A percentile compares a stretch with the other conserved stretches of the same genome.
phyloP scores from a whole-genome alignment of 331 rosid genomes.

The Rhamnella rubrinervis region DNA sequence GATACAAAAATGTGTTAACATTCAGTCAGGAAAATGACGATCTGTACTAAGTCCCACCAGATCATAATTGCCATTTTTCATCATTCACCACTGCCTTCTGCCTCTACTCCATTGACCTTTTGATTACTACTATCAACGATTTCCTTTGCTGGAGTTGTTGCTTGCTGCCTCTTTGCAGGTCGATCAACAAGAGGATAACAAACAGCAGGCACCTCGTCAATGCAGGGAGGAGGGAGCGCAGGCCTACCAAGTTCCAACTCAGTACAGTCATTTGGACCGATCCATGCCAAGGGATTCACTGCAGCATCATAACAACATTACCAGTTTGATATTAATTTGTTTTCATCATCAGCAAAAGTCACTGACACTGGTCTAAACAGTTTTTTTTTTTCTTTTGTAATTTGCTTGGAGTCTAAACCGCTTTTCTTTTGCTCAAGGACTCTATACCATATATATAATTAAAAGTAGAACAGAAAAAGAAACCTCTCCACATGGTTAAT shows the following conservation, averaged over 20 bases:
- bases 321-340: neutral
- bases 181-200: slow-evolving; percentile 31
- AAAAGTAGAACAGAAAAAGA: too few species aligned
- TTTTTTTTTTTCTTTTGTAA: neutral
- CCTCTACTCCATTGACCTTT: slow-evolving; percentile 1
- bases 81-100: slow-evolving; percentile 17
- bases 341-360: neutral
- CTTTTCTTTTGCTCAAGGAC: too few species aligned
- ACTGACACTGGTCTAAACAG: neutral
- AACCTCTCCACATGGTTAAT: too few species aligned
- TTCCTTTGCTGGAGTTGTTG: slow-evolving; percentile 32
- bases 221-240: slow-evolving; percentile 23
- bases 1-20: neutral
- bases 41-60: neutral
- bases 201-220: slow-evolving; percentile 14
- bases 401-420: neutral
- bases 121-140: slow-evolving; percentile 8
- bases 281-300: slow-evolving; percentile 66
- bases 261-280: slow-evolving; percentile 30
- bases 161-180: slow-evolving; percentile 62
- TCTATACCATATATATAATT: too few species aligned
- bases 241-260: slow-evolving; percentile 24
- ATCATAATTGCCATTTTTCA: neutral
- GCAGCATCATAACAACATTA: slow-evolving; percentile 28
- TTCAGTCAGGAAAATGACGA: neutral